Conservation (phyloP, 2,329 filamentous ascomycete genomes). For the Fusarium sp. region DNA sequence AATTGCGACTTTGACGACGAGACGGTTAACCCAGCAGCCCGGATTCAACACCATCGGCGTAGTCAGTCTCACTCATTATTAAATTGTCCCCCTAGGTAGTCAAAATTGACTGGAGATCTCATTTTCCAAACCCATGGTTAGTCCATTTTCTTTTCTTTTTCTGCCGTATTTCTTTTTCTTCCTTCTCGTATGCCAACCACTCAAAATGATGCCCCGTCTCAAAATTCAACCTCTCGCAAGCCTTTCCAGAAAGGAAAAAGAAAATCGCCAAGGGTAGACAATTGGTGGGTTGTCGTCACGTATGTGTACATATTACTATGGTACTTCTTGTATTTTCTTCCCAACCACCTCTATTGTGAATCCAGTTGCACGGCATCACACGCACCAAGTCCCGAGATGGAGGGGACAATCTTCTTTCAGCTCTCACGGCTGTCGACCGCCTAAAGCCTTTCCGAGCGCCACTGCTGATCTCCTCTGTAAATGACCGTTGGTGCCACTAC, state of each 20-base stretch:
- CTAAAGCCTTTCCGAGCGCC: constrained; percentile 27
- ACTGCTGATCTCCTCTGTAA: constrained; percentile 36
- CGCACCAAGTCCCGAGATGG: neutral
- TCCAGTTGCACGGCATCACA: constrained; percentile 2
- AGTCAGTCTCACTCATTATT: constrained; percentile 1
- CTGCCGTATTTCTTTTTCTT: constrained; percentile 9
- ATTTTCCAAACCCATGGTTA: constrained; percentile 34
- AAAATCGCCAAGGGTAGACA: constrained; percentile 11
- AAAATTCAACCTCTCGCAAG: constrained; percentile 23
- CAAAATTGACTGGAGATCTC: constrained; percentile 32
- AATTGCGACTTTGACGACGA: no score
- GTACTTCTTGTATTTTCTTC: neutral
- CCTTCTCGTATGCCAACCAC: constrained; percentile 5
- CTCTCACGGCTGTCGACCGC: constrained; percentile 5
- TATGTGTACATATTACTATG: neutral
- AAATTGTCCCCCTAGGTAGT: constrained; percentile 8
- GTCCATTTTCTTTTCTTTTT: constrained; percentile 9
- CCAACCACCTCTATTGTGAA: constrained; percentile 2
- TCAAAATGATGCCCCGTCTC: constrained; percentile 3
- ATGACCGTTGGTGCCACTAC: constrained; percentile 25
- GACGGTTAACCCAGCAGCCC: constrained; percentile 17
- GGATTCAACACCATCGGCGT: constrained; percentile 30
- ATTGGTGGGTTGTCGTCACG: constrained; percentile 22
- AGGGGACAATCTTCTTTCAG: constrained; percentile 18
- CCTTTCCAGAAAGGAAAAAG: constrained; percentile 6